These are phyloP conservation scores for Tolypocladium nubicola DNA, from an alignment of 2,329 filamentous ascomycete species.

Conservation along the genomic window DNA sequence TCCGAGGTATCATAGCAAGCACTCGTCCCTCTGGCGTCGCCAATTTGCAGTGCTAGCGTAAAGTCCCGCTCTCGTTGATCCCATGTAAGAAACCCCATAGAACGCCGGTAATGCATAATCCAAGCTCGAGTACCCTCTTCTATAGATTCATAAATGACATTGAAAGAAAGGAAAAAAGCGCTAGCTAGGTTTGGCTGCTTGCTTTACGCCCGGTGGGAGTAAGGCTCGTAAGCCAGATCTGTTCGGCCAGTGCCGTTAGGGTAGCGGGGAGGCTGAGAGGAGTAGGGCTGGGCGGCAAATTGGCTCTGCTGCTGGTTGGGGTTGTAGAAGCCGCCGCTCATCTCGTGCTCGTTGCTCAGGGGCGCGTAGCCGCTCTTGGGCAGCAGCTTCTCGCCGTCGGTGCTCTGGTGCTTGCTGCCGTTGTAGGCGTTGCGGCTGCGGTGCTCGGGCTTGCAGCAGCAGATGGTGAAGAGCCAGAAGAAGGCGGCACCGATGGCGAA, in stretches of 20 bases:
- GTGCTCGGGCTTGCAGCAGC: constrained; percentile 65
- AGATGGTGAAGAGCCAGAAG: constrained; percentile 88
- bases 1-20: not conserved
- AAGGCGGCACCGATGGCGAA: constrained; percentile 66
- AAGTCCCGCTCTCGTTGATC: not conserved
- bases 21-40: not conserved
- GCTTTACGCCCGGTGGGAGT: constrained; percentile 45
- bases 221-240: constrained; percentile 54
- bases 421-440: constrained; percentile 17
- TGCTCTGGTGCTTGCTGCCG: constrained; percentile 18
- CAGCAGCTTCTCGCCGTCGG: constrained; percentile 41
- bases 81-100: not conserved
- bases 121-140: not conserved
- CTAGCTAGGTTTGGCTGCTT: not conserved
- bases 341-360: constrained; percentile 22
- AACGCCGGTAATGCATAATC: not conserved
- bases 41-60: not conserved
- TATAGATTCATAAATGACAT: not conserved
- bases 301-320: constrained; percentile 13
- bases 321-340: constrained; percentile 28
- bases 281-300: not conserved
- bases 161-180: not conserved
- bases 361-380: constrained; percentile 30
- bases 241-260: constrained; percentile 30
- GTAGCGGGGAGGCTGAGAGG: constrained; percentile 23